Evolutionary conservation across 176 grass and related monocot genomes (phyloP).

Genomic region (Pontederia paniculata): DNA sequence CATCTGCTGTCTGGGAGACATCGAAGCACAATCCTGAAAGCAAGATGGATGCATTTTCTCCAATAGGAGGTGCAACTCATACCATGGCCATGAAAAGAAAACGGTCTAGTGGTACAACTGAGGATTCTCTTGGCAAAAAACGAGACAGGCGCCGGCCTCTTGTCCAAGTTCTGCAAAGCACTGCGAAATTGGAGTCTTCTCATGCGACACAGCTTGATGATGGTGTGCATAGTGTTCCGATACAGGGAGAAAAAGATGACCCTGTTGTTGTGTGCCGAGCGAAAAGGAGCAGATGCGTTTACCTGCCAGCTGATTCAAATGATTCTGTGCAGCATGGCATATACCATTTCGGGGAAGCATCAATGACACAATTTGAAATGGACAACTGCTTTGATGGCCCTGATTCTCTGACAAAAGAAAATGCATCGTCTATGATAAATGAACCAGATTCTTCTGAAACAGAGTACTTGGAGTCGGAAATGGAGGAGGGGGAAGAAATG

Average conservation of each 20-base stretch:
- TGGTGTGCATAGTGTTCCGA: constrained; percentile 33
- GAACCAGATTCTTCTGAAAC: constrained; percentile 51
- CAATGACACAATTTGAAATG: constrained; percentile 42
- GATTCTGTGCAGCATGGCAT: constrained; percentile 47
- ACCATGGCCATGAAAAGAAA: constrained; percentile 30
- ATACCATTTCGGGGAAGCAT: constrained; percentile 35
- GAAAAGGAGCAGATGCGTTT: constrained; percentile 45
- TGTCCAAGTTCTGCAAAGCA: constrained; percentile 58
- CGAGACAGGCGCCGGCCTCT: constrained; percentile 37
- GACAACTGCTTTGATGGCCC: constrained; percentile 51
- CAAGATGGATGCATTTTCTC: constrained; percentile 32
- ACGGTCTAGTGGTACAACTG: constrained; percentile 40
- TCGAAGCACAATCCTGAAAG: constrained; percentile 27
- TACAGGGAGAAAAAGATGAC: constrained; percentile 32
- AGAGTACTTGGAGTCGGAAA: constrained; percentile 61
- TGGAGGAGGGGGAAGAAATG: constrained; percentile 38
- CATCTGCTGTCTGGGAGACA: constrained; percentile 20
- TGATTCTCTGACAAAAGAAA: constrained; percentile 51
- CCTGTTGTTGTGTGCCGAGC: constrained; percentile 27
- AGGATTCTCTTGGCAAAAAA: constrained; percentile 60
- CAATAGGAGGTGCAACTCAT: constrained; percentile 28
- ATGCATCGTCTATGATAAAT: constrained; percentile 54
- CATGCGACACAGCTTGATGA: constrained; percentile 28
- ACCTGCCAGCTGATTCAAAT: constrained; percentile 60
- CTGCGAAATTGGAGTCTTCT: constrained; percentile 22